Evolutionary conservation across 306 rosid species (phyloP).

Genomic region (Prosopis cineraria): DNA sequence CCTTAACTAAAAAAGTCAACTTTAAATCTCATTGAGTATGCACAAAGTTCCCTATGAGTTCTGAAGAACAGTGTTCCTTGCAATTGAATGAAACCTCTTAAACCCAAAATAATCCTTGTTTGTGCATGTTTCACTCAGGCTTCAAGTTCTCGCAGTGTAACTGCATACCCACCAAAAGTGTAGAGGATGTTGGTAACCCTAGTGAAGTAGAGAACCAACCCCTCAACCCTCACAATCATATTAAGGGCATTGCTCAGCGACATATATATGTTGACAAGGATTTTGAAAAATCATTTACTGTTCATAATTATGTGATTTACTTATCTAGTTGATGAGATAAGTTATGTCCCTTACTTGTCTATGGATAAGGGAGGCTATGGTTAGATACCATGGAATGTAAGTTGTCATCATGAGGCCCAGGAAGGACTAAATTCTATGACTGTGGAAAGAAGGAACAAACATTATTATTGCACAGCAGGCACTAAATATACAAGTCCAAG

Average conservation of each 20-base stretch:
- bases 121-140: neutral
- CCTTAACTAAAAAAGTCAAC: neutral
- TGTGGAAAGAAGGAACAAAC: constrained; percentile 95
- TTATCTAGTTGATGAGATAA: neutral
- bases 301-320: neutral
- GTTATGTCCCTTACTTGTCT: constrained; percentile 66
- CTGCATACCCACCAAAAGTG: constrained; percentile 99
- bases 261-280: neutral
- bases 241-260: neutral
- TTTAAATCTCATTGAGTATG: constrained; percentile 6
- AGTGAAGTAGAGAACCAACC: constrained; percentile 91
- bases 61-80: neutral
- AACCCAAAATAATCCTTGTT: neutral
- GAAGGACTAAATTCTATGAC: constrained; percentile 95
- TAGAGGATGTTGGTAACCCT: constrained; percentile 99
- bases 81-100: constrained; percentile 3
- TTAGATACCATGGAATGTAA: constrained; percentile 95
- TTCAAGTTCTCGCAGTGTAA: constrained; percentile 76
- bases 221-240: constrained; percentile 61
- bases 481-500: constrained; percentile 97
- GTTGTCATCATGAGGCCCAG: constrained; percentile 91
- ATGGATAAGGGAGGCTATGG: constrained; percentile 87
- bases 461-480: constrained; percentile 99
- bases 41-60: neutral
- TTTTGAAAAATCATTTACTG: neutral